Base-by-base conservation (phyloP, 2,329 filamentous ascomycete species). In the Talaromyces funiculosus region DNA sequence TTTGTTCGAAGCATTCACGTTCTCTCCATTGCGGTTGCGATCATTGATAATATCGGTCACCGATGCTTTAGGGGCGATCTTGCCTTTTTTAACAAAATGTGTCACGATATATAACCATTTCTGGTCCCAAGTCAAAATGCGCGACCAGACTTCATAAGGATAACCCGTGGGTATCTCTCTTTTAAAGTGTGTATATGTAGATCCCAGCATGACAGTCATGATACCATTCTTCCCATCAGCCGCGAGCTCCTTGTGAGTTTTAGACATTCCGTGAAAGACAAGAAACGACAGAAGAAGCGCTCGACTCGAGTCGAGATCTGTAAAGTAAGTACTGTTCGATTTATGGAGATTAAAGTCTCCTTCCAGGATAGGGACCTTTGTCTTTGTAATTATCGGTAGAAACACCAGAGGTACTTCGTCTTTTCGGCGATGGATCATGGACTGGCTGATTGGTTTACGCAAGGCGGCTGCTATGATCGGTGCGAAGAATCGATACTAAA, bases 271-370 rank as follows among this genome's bases (percentile, higher is more conserved):
- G 33, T 58, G 47, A 20, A 53, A 61, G 47, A 60, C 62, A 3
- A 64, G 61, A 26, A 59, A 59, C 20, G 75, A 76, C 45, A 82
- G 74, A 16, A 79, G 73, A 47, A 81, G 75, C 1, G 79, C 79
- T 24, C 81, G 77, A 4, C 76, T 75, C 33, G 81, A 76, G 67
- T 84, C 82, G 62, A 83, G 77, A 65, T 84, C 82, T 64, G 76
- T 72, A 67, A 84, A 84, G 70, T 83, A 84, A 4, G 82, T 84
- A 57, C 72, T 77, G 69, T 84, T 84, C 40, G 75, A 79, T 66
- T 84, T 65, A 35, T 65, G 63, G 4, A 64, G 20, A 18, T 64
- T 65, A 37, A 62, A 65, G n/a, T 65, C 64, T n/a, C 60, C 56
- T 42, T 63, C 62, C 14, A 61, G 22, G 3, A 63, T 24, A 24